Percentiles rank a stretch among this genome's conserved stretches.
Evolutionary conservation across 2,329 filamentous ascomycete genomes (phyloP).

Genomic region (Aspergillus bombycis): DNA sequence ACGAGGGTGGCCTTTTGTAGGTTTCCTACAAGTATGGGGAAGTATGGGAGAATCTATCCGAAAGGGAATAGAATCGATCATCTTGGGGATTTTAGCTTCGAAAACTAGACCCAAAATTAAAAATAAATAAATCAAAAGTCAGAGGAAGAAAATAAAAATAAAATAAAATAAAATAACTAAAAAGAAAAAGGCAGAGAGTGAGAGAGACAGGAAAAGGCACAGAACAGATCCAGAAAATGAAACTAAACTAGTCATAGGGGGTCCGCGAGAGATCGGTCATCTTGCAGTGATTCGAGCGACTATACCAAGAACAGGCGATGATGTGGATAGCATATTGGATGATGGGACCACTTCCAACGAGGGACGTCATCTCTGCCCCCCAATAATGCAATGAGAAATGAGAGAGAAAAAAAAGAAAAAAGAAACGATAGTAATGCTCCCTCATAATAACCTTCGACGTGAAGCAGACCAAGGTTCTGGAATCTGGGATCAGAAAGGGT

Average conservation of each 20-base stretch:
- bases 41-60: slow-evolving; percentile 10
- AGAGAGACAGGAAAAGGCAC: not conserved
- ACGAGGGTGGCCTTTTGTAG: slow-evolving; percentile 19
- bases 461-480: not conserved
- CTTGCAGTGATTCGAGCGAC: slow-evolving; percentile 14
- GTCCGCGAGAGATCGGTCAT: slow-evolving; percentile 19
- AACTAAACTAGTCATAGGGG: slow-evolving; percentile 18
- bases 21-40: slow-evolving; percentile 17
- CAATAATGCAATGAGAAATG: not conserved
- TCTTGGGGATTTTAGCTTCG: slow-evolving; percentile 2
- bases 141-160: not conserved
- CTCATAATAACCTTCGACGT: not conserved
- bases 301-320: slow-evolving; percentile 5
- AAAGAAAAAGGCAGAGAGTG: slow-evolving; percentile 1
- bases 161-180: not conserved
- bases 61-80: slow-evolving; percentile 9
- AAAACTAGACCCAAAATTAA: slow-evolving; percentile 3
- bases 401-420: too few species aligned
- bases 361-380: not conserved
- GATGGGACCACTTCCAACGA: slow-evolving; percentile 4
- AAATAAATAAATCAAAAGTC: slow-evolving; percentile 8
- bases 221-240: slow-evolving; percentile 8
- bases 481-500: slow-evolving; percentile 15
- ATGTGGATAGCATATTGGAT: slow-evolving; percentile 1
- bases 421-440: not conserved